A percentile compares a stretch with the other conserved stretches of the same genome.
Conservation (phyloP, 495 filamentous ascomycete genomes). For the Acidomyces sp. region DNA sequence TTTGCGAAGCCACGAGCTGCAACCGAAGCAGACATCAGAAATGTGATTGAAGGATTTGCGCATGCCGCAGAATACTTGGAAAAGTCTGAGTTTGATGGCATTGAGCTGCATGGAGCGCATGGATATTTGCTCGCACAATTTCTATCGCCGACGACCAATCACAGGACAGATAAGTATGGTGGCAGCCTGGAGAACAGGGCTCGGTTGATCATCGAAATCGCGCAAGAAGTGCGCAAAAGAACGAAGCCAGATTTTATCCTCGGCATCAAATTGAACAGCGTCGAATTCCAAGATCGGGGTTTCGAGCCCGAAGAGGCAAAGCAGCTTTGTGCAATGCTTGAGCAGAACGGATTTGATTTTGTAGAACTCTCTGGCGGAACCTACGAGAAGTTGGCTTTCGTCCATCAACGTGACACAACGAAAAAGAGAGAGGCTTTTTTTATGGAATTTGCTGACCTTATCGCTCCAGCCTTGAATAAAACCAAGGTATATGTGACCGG, state of each 20-base stretch:
- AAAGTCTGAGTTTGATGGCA: slow-evolving; percentile 46
- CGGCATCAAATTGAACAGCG: slow-evolving; percentile 54
- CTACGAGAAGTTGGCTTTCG: slow-evolving; percentile 43
- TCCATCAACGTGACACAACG: slow-evolving; percentile 41
- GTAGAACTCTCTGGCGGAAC: slow-evolving; percentile 55
- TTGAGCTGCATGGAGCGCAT: slow-evolving; percentile 40
- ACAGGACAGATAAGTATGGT: slow-evolving; percentile 32
- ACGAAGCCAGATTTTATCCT: slow-evolving; percentile 38
- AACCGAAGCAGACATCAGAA: slow-evolving; percentile 37
- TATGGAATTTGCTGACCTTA: slow-evolving; percentile 50
- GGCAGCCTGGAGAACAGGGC: slow-evolving; percentile 39
- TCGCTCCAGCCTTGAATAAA: slow-evolving; percentile 40
- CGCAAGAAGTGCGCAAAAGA: slow-evolving; percentile 20
- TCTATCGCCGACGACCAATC: slow-evolving; percentile 37
- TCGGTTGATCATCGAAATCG: slow-evolving; percentile 22
- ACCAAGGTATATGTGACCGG: slow-evolving; percentile 50
- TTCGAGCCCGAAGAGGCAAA: slow-evolving; percentile 44
- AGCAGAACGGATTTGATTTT: slow-evolving; percentile 45
- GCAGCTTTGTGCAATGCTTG: slow-evolving; percentile 41
- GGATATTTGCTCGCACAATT: slow-evolving; percentile 64
- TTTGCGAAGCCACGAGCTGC: slow-evolving; percentile 39
- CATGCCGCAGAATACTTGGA: slow-evolving; percentile 44
- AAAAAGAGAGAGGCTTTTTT: slow-evolving; percentile 51
- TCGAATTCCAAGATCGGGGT: slow-evolving; percentile 52
- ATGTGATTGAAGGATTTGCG: slow-evolving; percentile 39